Conservation (phyloP, 2,329 filamentous ascomycete genomes). For the Colletotrichum sp. region DNA sequence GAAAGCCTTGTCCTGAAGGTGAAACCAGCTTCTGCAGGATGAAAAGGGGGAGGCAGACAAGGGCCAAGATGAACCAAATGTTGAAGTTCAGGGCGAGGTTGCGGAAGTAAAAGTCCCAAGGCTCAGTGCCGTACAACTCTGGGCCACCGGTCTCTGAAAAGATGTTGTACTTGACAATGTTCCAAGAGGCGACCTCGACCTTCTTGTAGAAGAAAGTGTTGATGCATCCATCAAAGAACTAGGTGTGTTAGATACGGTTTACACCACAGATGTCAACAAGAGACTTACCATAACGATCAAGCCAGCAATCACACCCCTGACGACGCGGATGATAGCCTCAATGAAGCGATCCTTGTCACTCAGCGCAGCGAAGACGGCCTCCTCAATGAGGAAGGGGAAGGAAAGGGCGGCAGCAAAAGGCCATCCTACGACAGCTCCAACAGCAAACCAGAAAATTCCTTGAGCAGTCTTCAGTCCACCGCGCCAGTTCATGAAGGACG, state of each 20-base stretch:
- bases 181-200: slow-evolving; percentile 79
- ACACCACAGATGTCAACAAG: neutral
- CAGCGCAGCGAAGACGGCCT: slow-evolving; percentile 63
- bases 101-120: slow-evolving; percentile 95
- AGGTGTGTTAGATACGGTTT: slow-evolving; percentile 13
- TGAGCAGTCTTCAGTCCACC: slow-evolving; percentile 79
- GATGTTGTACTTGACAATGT: slow-evolving; percentile 95
- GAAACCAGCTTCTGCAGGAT: slow-evolving; percentile 72
- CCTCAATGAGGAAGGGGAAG: slow-evolving; percentile 81
- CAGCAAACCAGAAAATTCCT: slow-evolving; percentile 89
- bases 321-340: slow-evolving; percentile 63
- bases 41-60: slow-evolving; percentile 77
- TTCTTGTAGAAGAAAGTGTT: slow-evolving; percentile 89
- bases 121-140: slow-evolving; percentile 92
- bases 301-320: slow-evolving; percentile 71
- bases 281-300: slow-evolving; percentile 70
- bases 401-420: slow-evolving; percentile 88
- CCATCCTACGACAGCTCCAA: slow-evolving; percentile 89
- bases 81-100: slow-evolving; percentile 96
- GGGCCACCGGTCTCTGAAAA: slow-evolving; percentile 84
- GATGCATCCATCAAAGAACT: slow-evolving; percentile 72
- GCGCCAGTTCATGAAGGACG: slow-evolving; percentile 90
- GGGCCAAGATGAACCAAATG: slow-evolving; percentile 84
- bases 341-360: slow-evolving; percentile 64
- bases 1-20: slow-evolving; percentile 64